Conservation (phyloP, 495 filamentous ascomycete species). For the Talaromyces liani region DNA sequence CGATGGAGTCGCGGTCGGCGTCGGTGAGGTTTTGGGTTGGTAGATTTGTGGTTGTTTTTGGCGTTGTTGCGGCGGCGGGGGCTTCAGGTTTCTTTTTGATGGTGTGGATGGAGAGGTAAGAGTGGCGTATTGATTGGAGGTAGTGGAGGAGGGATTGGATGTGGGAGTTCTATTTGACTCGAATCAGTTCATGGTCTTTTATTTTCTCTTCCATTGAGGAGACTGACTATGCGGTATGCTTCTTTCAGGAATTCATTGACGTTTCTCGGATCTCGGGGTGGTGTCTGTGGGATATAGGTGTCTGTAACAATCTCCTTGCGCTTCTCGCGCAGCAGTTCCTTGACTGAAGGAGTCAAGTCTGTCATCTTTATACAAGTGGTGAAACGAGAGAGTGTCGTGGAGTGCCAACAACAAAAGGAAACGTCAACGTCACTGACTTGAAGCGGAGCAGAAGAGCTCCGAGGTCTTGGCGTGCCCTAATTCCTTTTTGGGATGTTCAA, state of each 20-base stretch:
- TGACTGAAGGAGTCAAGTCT: conserved; percentile 63
- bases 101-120: conserved; percentile 80
- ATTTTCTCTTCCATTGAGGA: too few species aligned
- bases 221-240: conserved; percentile 80
- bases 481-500: too few species aligned
- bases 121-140: conserved; percentile 73
- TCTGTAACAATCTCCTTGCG: conserved; percentile 21
- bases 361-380: conserved; percentile 36
- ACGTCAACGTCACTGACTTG: not conserved
- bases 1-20: conserved; percentile 68
- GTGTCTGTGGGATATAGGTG: conserved; percentile 25
- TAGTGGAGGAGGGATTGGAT: conserved; percentile 68
- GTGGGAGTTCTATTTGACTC: conserved; percentile 65
- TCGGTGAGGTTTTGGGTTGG: conserved; percentile 49
- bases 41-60: conserved; percentile 16
- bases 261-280: conserved; percentile 29
- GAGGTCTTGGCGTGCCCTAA: conserved; percentile 5
- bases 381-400: not conserved
- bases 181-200: not conserved
- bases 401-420: not conserved
- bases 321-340: conserved; percentile 51
- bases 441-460: not conserved
- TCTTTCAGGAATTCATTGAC: conserved; percentile 92
- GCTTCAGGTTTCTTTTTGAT: conserved; percentile 26
- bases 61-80: conserved; percentile 21